Conservation (phyloP, 768 basidiomycete genomes). For the Termitomyces heimii region DNA sequence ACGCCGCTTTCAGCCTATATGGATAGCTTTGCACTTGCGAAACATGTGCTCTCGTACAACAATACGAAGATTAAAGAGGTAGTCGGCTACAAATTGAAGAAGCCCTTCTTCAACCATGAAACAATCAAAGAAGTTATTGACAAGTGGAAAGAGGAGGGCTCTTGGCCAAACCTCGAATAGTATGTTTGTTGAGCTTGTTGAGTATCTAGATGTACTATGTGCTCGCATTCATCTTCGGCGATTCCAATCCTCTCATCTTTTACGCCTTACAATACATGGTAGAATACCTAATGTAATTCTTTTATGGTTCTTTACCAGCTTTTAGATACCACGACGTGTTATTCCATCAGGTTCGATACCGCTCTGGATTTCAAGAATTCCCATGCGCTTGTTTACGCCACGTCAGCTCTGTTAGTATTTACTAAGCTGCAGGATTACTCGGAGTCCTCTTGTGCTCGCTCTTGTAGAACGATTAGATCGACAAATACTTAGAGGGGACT, state of each 20-base stretch:
- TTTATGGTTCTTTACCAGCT: neutral
- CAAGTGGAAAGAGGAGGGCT: slow-evolving; percentile 74
- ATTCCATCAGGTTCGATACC: neutral
- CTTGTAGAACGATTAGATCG: neutral
- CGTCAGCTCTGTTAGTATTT: neutral
- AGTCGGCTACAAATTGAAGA: slow-evolving; percentile 61
- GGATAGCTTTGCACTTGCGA: slow-evolving; percentile 66
- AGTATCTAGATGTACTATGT: slow-evolving; percentile 1
- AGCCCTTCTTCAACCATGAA: slow-evolving; percentile 57
- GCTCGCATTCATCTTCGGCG: slow-evolving; percentile 7
- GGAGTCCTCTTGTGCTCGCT: neutral
- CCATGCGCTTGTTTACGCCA: neutral
- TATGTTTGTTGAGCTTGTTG: neutral
- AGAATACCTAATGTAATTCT: slow-evolving; percentile 1
- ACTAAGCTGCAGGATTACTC: neutral
- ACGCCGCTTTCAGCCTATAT: slow-evolving; percentile 76
- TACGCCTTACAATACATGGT: neutral
- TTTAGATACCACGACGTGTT: neutral
- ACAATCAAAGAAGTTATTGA: slow-evolving; percentile 66
- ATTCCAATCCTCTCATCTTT: slow-evolving; percentile 1
- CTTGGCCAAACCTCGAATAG: slow-evolving; percentile 39
- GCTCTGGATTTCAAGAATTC: neutral
- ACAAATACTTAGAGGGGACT: neutral
- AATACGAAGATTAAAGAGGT: slow-evolving; percentile 70
- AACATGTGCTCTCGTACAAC: slow-evolving; percentile 62